phyloP scores from a whole-genome alignment of 768 basidiomycete species.

The Lactarius hengduanensis region DNA sequence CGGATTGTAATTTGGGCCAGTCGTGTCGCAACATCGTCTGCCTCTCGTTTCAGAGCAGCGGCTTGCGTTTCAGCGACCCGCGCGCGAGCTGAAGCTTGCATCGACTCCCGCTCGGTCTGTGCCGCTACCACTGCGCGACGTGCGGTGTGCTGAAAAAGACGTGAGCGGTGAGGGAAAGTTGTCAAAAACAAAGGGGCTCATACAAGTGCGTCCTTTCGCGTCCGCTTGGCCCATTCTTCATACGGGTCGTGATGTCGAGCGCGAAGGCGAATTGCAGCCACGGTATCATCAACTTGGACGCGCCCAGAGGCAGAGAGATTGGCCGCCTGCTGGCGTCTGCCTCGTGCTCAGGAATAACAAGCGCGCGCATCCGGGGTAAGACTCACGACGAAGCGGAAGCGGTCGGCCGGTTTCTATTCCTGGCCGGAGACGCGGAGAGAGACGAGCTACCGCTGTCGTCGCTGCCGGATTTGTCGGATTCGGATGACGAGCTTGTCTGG shows the following conservation, averaged over 20 bases:
- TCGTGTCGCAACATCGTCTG: slow-evolving; percentile 48
- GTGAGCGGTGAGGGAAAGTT: slow-evolving; percentile 1
- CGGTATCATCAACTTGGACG: slow-evolving; percentile 43
- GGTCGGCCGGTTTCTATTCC: background rate
- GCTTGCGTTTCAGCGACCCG: slow-evolving; percentile 37
- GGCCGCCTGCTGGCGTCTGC: slow-evolving; percentile 6
- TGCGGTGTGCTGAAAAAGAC: slow-evolving; percentile 38
- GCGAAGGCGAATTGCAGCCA: slow-evolving; percentile 47
- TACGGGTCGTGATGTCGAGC: slow-evolving; percentile 46
- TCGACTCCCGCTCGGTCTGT: slow-evolving; percentile 26
- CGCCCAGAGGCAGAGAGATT: slow-evolving; percentile 29
- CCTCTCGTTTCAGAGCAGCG: slow-evolving; percentile 47
- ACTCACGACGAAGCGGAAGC: slow-evolving; percentile 21
- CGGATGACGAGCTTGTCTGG: slow-evolving; percentile 12
- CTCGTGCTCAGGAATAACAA: slow-evolving; percentile 8
- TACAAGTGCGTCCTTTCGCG: slow-evolving; percentile 48
- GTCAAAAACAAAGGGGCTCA: slow-evolving; percentile 22
- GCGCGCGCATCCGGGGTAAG: background rate
- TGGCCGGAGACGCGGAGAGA: background rate
- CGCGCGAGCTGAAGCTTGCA: slow-evolving; percentile 28
- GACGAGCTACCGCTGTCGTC: slow-evolving; percentile 7
- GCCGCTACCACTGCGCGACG: slow-evolving; percentile 35
- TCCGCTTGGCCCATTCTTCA: slow-evolving; percentile 52
- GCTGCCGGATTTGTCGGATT: slow-evolving; percentile 19
- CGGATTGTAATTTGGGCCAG: slow-evolving; percentile 45